Evolutionary conservation across 2,329 filamentous ascomycete genomes (phyloP), one percentile per base, ranked within the genome.

Genomic region (Penicillium occitanis): DNA sequence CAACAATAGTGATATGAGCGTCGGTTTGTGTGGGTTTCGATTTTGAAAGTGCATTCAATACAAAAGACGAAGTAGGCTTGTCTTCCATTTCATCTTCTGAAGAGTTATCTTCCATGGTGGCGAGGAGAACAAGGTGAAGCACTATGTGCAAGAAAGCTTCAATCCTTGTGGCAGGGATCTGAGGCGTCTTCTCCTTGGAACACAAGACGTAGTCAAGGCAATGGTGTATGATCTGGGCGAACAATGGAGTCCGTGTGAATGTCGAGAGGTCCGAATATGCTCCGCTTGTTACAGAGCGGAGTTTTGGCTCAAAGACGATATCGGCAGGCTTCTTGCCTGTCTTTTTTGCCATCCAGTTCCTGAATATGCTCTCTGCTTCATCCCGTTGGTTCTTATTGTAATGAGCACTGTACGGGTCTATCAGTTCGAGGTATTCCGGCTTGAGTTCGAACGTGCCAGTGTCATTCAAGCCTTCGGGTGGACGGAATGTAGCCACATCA

Each of bases 371-470:
- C 78, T 99, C 95, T 0, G 94, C 92, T 76, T 99, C 95, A 74
- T 99, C 95, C 61, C 95, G 88, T 77, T 98, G 94, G 73, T 99
- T 99, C 75, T 97, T 96, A 73, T 89, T 96, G 78, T 97, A 99
- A 74, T 98, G 93, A 6, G 93, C 91, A 73, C 93, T 95, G 76
- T 97, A 99, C 0, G 96, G 95, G 75, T 99, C 96, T 61, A 99
- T 88, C 57, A 96, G 86, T 71, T 94, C 91, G 46, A 97, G 86
- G 72, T 90, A 95, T 68, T 96, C 87, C 4, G 91, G 88, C 74
- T 93, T 95, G 61, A 99, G 82, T 77, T 97, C 93, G 73, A 99
- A 99, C 0, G 92, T 96, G 66, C 96, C 95, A 17, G 93, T 91
- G 75, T 99, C 95, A 4, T 91, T 92, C 37, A 98, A 80, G 5